These are phyloP conservation scores for Ustilaginoidea virens DNA, from an alignment of 2,329 filamentous ascomycete species.

Conservation along the genomic window DNA sequence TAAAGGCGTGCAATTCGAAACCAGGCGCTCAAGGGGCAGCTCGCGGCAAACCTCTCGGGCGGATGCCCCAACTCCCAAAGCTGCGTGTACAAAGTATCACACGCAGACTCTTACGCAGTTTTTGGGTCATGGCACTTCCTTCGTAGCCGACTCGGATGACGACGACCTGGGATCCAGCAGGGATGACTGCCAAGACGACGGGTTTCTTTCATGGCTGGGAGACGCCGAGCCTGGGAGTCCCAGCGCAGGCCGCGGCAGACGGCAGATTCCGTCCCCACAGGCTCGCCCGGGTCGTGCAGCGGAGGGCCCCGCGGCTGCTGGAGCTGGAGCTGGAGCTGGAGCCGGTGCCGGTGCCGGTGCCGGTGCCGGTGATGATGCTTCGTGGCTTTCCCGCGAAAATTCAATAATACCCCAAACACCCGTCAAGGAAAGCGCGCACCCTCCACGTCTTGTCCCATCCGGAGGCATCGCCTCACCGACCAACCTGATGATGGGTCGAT, in stretches of 20 bases:
- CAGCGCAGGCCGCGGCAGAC: constrained; percentile 9
- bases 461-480: constrained; percentile 21
- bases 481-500: constrained; percentile 23
- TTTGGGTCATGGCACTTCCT: constrained; percentile 11
- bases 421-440: constrained; percentile 9
- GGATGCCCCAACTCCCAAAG: constrained; percentile 13
- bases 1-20: too few relatives aligned
- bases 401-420: constrained; percentile 29
- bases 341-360: too few relatives aligned
- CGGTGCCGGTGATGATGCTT: too few relatives aligned
- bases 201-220: constrained; percentile 19
- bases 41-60: constrained; percentile 16
- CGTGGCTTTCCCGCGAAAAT: constrained; percentile 11
- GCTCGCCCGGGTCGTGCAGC: neutral
- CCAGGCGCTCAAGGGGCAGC: too few relatives aligned
- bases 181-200: constrained; percentile 10
- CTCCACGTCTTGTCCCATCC: constrained; percentile 24
- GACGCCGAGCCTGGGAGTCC: constrained; percentile 11
- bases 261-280: neutral
- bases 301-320: neutral
- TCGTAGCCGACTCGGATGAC: constrained; percentile 24
- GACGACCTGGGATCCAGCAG: constrained; percentile 13
- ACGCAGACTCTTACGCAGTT: constrained; percentile 28
- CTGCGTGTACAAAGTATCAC: constrained; percentile 20
- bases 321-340: too few relatives aligned